phyloP scores from a whole-genome alignment of 1,139 yeast genomes.

The Spathaspora jeffriesii region DNA sequence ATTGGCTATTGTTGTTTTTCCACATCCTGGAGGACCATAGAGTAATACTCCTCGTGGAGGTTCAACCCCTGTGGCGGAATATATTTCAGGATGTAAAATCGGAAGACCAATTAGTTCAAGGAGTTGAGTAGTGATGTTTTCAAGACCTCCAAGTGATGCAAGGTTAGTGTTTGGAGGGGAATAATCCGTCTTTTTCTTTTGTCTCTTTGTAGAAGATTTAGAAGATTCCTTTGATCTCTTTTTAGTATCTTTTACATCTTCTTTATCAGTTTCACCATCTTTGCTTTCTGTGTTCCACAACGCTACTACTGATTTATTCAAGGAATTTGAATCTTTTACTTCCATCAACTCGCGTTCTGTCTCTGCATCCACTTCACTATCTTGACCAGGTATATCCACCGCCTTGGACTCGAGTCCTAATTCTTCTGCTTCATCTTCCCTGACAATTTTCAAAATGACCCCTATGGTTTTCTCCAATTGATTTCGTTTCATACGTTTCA shows the following conservation, averaged over 20 bases:
- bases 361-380: slow-evolving; percentile 42
- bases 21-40: slow-evolving; percentile 99
- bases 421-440: slow-evolving; percentile 45
- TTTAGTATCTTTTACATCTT: slow-evolving; percentile 14
- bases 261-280: slow-evolving; percentile 8
- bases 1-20: slow-evolving; percentile 94
- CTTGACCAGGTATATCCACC: slow-evolving; percentile 15
- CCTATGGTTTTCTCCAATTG: slow-evolving; percentile 59
- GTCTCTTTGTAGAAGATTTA: slow-evolving; percentile 27
- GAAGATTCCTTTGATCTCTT: slow-evolving; percentile 33
- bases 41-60: slow-evolving; percentile 96
- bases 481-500: slow-evolving; percentile 65
- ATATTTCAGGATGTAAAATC: slow-evolving; percentile 90
- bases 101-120: slow-evolving; percentile 94
- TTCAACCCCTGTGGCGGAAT: slow-evolving; percentile 83
- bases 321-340: slow-evolving; percentile 56
- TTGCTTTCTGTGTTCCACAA: slow-evolving; percentile 52
- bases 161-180: slow-evolving; percentile 70
- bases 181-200: slow-evolving; percentile 55
- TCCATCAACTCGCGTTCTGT: slow-evolving; percentile 59
- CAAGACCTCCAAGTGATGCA: slow-evolving; percentile 87
- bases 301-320: slow-evolving; percentile 76
- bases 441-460: slow-evolving; percentile 47
- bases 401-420: slow-evolving; percentile 29
- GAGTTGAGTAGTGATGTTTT: slow-evolving; percentile 75